Percentiles rank a stretch among this genome's conserved stretches.
phyloP scores from a whole-genome alignment of 768 basidiomycete species.

The Mrakia hoshinonis region DNA sequence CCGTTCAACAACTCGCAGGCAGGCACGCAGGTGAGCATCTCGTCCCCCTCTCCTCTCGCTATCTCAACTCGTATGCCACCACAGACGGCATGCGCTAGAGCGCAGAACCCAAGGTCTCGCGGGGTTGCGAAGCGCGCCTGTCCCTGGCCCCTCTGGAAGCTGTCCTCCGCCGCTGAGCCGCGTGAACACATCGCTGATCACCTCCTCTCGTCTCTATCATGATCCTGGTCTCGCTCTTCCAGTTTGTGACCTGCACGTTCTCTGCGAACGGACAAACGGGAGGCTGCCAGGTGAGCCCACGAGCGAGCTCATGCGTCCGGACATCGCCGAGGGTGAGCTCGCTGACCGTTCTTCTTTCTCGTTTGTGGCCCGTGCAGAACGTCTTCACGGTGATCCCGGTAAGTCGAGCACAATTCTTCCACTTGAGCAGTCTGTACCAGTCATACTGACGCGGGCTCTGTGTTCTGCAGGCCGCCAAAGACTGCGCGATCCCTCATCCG shows the following conservation, averaged over 20 bases:
- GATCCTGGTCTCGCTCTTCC: not conserved
- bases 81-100: too few relatives aligned
- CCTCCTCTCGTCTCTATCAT: too few relatives aligned
- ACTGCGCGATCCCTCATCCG: not conserved
- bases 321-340: not conserved
- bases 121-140: too few relatives aligned
- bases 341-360: not conserved
- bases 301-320: not conserved
- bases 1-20: slow-evolving; percentile 8
- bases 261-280: not conserved
- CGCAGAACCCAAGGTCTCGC: too few relatives aligned
- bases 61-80: too few relatives aligned
- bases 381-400: too few relatives aligned
- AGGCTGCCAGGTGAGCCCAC: slow-evolving; percentile 5
- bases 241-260: slow-evolving; percentile 8
- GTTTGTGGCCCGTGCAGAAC: too few relatives aligned
- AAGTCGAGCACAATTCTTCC: too few relatives aligned
- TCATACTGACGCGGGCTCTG: too few relatives aligned
- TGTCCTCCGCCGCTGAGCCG: too few relatives aligned
- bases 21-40: not conserved
- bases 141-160: too few relatives aligned
- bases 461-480: not conserved
- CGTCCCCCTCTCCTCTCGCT: not conserved
- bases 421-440: too few relatives aligned
- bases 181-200: not conserved